Conservation (phyloP, 1,139 yeast genomes). For the Scheffersomyces insectosa region DNA sequence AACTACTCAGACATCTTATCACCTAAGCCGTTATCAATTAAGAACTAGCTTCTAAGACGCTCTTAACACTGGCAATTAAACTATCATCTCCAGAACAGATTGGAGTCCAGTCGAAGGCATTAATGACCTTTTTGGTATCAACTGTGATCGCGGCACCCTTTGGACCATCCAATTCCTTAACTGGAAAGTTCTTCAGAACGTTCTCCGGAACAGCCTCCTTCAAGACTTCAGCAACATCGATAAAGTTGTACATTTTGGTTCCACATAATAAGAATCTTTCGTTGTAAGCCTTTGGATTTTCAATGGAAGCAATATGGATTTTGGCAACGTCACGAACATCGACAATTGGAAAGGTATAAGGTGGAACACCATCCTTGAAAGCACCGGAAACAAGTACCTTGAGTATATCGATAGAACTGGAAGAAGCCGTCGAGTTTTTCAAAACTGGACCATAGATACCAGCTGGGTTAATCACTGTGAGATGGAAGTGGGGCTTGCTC, state of each 20-base stretch:
- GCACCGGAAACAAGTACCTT: neutral
- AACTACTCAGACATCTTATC: no score
- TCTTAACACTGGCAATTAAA: neutral
- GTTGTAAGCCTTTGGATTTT: neutral
- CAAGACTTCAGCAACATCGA: neutral
- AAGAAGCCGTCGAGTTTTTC: neutral
- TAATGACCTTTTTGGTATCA: neutral
- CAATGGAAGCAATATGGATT: neutral
- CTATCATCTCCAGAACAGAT: neutral
- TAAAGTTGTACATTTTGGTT: neutral
- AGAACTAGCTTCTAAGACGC: neutral
- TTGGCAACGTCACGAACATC: neutral
- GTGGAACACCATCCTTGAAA: neutral
- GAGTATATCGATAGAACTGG: slow-evolving; percentile 17
- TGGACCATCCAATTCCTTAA: neutral
- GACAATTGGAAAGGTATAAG: neutral
- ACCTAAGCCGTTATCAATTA: neutral
- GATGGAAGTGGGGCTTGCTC: neutral
- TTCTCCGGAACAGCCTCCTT: neutral
- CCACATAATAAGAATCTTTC: neutral
- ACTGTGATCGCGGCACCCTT: neutral
- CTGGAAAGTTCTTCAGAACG: neutral
- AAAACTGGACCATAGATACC: neutral
- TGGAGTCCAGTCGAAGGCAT: neutral
- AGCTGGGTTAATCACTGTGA: neutral